These are phyloP conservation scores for Thuja plicata DNA, from an alignment of 83 land plant species.

Conservation along the genomic window DNA sequence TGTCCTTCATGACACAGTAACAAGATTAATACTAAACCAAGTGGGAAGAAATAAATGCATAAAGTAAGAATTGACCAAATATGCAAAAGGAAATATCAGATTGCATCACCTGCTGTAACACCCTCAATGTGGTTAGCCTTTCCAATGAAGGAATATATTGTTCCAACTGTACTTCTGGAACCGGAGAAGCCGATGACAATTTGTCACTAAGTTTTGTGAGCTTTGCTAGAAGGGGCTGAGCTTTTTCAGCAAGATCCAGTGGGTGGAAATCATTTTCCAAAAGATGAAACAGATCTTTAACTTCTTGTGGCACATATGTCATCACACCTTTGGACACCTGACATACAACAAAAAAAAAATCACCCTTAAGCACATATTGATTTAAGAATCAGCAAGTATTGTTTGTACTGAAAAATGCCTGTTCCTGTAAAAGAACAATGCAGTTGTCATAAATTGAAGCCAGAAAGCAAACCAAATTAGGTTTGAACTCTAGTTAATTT, in stretches of 20 bases:
- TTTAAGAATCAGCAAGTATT: not conserved
- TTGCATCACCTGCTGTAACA: constrained; percentile 78
- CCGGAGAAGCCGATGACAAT: constrained; percentile 79
- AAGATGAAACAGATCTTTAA: constrained; percentile 77
- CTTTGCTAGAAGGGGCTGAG: constrained; percentile 67
- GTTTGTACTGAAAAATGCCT: not conserved
- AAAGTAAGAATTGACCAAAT: not conserved
- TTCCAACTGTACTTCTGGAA: constrained; percentile 86
- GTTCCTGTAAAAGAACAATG: not conserved
- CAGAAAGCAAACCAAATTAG: not conserved
- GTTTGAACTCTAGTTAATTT: not conserved
- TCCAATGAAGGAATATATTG: constrained; percentile 82
- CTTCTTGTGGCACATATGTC: constrained; percentile 82
- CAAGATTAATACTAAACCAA: not conserved
- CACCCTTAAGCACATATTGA: not conserved
- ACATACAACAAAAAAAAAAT: not conserved
- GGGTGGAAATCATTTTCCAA: constrained; percentile 89
- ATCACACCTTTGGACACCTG: constrained; percentile 86
- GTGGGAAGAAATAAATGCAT: not conserved
- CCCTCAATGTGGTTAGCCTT: constrained; percentile 78
- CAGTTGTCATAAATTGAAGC: not conserved
- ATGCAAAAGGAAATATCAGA: not conserved
- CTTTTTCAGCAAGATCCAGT: constrained; percentile 77
- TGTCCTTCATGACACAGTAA: not conserved
- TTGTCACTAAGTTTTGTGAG: constrained; percentile 80